Conservation (phyloP, 306 rosid genomes). For the Rosa rugosa region DNA sequence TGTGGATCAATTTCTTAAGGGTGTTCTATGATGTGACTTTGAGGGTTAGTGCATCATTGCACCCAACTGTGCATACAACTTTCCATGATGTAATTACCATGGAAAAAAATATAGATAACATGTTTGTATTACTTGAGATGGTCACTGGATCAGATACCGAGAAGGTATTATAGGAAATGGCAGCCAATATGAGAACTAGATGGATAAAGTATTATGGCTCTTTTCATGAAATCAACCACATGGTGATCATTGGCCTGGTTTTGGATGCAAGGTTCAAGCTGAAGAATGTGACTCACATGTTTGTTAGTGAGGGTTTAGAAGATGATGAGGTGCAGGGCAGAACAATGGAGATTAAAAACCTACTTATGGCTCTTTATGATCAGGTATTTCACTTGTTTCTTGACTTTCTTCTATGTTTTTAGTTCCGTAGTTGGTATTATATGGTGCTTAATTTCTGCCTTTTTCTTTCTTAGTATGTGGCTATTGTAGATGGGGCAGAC, state of each 20-base stretch:
- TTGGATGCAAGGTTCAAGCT: neutral
- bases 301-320: neutral
- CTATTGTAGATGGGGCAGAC: no score
- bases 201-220: neutral
- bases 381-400: no score
- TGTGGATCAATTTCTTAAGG: neutral
- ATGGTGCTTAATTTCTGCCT: no score
- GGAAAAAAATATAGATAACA: no score
- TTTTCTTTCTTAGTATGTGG: no score
- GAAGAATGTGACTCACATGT: neutral
- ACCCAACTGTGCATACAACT: neutral
- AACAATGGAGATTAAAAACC: neutral
- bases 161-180: neutral
- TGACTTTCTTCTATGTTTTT: no score
- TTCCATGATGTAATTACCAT: neutral
- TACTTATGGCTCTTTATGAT: neutral
- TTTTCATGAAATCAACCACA: neutral
- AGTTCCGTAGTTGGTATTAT: no score
- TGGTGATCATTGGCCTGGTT: neutral
- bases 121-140: neutral
- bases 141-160: fast-evolving
- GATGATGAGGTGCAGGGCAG: neutral
- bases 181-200: neutral
- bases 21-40: neutral
- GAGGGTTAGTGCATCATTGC: neutral